Evolutionary conservation across 2,329 filamentous ascomycete genomes (phyloP).

Genomic region (Geosmithia putterillii): DNA sequence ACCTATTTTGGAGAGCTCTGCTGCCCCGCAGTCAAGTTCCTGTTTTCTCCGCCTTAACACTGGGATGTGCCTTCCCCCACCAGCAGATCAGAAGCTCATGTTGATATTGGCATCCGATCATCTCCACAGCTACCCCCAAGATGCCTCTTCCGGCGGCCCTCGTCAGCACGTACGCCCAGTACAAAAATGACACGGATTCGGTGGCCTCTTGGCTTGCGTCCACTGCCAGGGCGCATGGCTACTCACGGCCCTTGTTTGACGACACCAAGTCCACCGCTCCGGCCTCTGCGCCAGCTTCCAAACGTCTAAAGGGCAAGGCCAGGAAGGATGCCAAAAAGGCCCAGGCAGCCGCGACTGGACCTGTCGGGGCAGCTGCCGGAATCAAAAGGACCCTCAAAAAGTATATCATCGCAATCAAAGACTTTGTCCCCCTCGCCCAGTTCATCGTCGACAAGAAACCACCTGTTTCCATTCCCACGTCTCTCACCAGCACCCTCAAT

Average conservation of each 20-base stretch:
- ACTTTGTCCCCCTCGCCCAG: conserved; percentile 23
- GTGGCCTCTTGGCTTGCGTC: conserved; percentile 27
- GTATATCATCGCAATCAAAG: conserved; percentile 21
- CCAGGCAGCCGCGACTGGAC: conserved; percentile 3
- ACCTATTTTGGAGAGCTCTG: too few species aligned
- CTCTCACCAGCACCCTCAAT: conserved; percentile 17
- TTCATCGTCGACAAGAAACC: conserved; percentile 14
- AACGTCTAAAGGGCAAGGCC: not conserved
- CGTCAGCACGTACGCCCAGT: conserved; percentile 19
- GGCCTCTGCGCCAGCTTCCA: too few species aligned
- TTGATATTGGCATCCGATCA: too few species aligned
- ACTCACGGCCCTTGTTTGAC: conserved; percentile 9
- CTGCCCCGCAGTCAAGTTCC: too few species aligned
- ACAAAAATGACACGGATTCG: conserved; percentile 26
- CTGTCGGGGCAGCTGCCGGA: not conserved
- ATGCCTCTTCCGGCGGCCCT: conserved; percentile 11
- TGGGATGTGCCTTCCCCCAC: too few species aligned
- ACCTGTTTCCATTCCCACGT: conserved; percentile 12
- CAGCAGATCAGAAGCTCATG: too few species aligned
- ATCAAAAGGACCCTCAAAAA: conserved; percentile 6
- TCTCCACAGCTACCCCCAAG: too few species aligned
- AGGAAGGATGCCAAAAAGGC: conserved; percentile 7
- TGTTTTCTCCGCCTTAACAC: too few species aligned
- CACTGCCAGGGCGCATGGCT: conserved; percentile 22
- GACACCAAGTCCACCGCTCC: not conserved